Percentiles rank a stretch among this genome's conserved stretches.
phyloP scores from a whole-genome alignment of 192 early-diverging fungal genomes.

The Linnemannia elongata region DNA sequence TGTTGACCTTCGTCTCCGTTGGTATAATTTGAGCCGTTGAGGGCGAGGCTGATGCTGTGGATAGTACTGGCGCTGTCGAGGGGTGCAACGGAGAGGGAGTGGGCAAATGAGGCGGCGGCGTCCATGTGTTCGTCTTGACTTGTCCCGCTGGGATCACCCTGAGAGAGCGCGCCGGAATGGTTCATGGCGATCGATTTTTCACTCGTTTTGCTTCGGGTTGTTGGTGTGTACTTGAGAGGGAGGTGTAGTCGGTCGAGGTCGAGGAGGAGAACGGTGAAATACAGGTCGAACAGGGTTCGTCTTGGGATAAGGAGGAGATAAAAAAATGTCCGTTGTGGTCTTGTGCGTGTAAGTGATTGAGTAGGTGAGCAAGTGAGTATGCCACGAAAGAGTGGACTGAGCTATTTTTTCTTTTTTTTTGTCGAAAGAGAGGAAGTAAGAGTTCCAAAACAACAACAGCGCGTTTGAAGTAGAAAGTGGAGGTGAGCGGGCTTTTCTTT shows the following conservation, averaged over 20 bases:
- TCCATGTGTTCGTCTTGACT: slow-evolving; percentile 23
- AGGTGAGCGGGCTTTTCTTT: too few relatives aligned
- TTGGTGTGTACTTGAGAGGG: not conserved
- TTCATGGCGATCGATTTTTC: slow-evolving; percentile 8
- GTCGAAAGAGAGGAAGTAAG: too few relatives aligned
- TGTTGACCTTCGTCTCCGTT: not conserved
- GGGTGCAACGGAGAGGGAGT: slow-evolving; percentile 41
- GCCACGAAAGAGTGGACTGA: too few relatives aligned
- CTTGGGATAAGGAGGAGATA: too few relatives aligned
- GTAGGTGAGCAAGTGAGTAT: not conserved
- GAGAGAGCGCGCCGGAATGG: slow-evolving; percentile 11
- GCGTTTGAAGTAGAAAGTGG: too few relatives aligned
- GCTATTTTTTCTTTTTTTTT: too few relatives aligned
- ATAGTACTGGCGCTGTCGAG: slow-evolving; percentile 18
- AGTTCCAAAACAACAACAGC: too few relatives aligned
- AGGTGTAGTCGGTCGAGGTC: not conserved
- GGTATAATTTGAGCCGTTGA: slow-evolving; percentile 1
- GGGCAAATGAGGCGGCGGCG: slow-evolving; percentile 29
- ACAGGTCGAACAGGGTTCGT: too few relatives aligned
- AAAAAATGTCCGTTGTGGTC: too few relatives aligned
- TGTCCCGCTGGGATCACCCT: slow-evolving; percentile 14
- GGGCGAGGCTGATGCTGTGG: slow-evolving; percentile 25
- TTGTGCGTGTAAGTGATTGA: not conserved
- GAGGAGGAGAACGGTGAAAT: not conserved
- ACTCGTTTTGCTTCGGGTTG: not conserved